phyloP scores from a whole-genome alignment of 2,329 filamentous ascomycete genomes.

The Ophiostoma montium region DNA sequence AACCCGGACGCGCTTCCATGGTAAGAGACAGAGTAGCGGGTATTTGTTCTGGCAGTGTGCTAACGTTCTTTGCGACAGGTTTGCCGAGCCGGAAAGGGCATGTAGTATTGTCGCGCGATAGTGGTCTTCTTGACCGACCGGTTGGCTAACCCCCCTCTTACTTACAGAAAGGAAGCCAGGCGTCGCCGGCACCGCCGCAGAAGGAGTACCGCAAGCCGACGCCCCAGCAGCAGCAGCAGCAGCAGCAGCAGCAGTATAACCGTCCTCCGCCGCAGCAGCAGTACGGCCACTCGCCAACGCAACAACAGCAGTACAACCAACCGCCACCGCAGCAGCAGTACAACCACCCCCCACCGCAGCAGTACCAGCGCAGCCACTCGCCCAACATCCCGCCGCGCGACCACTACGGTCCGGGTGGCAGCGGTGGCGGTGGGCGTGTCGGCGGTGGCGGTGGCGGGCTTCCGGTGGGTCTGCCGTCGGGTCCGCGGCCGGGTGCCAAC shows the following conservation, averaged over 20 bases:
- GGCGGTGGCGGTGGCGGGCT: neutral
- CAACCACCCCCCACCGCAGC: conserved; percentile 10
- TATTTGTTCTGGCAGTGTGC: neutral
- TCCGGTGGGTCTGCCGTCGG: neutral
- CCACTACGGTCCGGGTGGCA: neutral
- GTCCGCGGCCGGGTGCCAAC: neutral
- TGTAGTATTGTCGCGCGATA: conserved; percentile 12
- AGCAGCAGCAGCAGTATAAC: neutral
- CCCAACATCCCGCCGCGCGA: conserved; percentile 5
- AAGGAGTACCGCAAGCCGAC: neutral
- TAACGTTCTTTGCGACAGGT: conserved; percentile 20
- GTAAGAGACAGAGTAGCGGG: conserved; percentile 35
- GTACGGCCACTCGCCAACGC: conserved; percentile 18
- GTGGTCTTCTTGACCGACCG: no score
- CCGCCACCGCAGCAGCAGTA: conserved; percentile 10
- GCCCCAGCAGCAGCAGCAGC: conserved; percentile 9
- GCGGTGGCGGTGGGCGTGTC: neutral
- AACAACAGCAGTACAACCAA: conserved; percentile 25
- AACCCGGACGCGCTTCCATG: conserved; percentile 92
- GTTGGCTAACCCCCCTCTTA: no score
- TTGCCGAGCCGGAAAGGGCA: conserved; percentile 36
- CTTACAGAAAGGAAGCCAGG: conserved; percentile 20
- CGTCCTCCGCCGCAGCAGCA: conserved; percentile 11
- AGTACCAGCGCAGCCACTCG: conserved; percentile 24
- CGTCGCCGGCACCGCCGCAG: neutral